These are phyloP conservation scores for Candida insectorum DNA, from an alignment of 805 yeast genomes.

Conservation along the genomic window DNA sequence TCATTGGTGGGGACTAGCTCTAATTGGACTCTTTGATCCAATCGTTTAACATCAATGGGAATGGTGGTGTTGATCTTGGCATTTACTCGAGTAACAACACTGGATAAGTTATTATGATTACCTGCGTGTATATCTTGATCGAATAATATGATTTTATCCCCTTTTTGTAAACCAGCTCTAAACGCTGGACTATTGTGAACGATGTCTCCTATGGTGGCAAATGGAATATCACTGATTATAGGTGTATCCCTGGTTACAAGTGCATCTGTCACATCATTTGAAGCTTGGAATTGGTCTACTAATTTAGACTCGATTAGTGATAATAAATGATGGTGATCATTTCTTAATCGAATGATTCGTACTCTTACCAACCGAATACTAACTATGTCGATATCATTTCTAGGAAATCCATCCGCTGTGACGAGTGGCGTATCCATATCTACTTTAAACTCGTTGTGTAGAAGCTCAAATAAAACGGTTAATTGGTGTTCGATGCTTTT, in stretches of 20 bases:
- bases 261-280: constrained; percentile 3
- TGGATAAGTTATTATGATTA: constrained; percentile 50
- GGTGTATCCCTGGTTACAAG: not conserved
- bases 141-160: constrained; percentile 55
- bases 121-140: constrained; percentile 49
- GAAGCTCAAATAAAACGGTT: constrained; percentile 33
- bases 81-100: constrained; percentile 43
- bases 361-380: constrained; percentile 57
- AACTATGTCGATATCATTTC: constrained; percentile 79
- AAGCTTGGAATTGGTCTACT: constrained; percentile 35
- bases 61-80: constrained; percentile 28
- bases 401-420: constrained; percentile 78
- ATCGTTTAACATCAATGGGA: constrained; percentile 30
- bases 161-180: constrained; percentile 46
- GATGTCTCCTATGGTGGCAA: constrained; percentile 54
- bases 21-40: constrained; percentile 14
- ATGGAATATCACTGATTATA: constrained; percentile 36
- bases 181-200: constrained; percentile 54
- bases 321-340: constrained; percentile 59
- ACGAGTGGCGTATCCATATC: constrained; percentile 66
- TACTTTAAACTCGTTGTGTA: constrained; percentile 42
- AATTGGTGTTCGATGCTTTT: constrained; percentile 24
- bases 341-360: constrained; percentile 62
- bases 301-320: constrained; percentile 46
- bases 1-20: constrained; percentile 42